Evolutionary conservation across 2,329 filamentous ascomycete genomes (phyloP), one percentile per base, ranked within the genome.

Genomic region (Colletotrichum melonis): DNA sequence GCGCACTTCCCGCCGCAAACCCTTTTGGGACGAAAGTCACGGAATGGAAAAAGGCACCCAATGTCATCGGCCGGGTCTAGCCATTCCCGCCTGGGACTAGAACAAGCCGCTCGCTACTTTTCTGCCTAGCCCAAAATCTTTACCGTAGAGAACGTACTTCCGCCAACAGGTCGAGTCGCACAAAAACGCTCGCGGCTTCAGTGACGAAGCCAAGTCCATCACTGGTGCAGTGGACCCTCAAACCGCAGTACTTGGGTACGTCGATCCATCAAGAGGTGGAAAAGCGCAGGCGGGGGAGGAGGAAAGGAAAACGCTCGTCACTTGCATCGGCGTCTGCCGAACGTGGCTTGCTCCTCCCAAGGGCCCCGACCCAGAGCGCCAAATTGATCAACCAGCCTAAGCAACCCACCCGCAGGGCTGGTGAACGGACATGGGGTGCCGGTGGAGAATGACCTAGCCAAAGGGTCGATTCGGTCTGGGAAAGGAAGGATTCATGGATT

Each of bases 1-100:
- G 32, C 30, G 70, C 57, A 69, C 22, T 52, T 54, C 4, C 42
- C 59, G 66, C 70, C 52, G 56, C 65, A 63, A 63, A n/a, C 49
- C 42, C 42, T 49, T 49, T 49, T 22, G 9, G 42, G 42, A 38
- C 19, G 64, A 63, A 35, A 30, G 28, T 30, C 28, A 30, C 28
- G 28, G 1, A 38, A 38, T 16, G 35, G 12, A 38, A 38, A 42
- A 42, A 42, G 38, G 14, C 38, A 58, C 8, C 52, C 58, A n/a
- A n/a, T 46, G 35, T 14, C 42, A 46, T 46, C 19, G 2, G 6
- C 14, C 35, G 12, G 5, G 38, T 16, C 38, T 42, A 19, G 42
- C 19, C 19, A 49, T 49, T 49, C 42, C 42, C 42, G 19, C n/a
- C 42, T 49, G 7, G 42, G 19, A 49, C 19, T 49, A 49, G 35